These are phyloP conservation scores for Phytopythium kandeliae DNA, from an alignment of 352 stramenopile genomes.

Conservation along the genomic window DNA sequence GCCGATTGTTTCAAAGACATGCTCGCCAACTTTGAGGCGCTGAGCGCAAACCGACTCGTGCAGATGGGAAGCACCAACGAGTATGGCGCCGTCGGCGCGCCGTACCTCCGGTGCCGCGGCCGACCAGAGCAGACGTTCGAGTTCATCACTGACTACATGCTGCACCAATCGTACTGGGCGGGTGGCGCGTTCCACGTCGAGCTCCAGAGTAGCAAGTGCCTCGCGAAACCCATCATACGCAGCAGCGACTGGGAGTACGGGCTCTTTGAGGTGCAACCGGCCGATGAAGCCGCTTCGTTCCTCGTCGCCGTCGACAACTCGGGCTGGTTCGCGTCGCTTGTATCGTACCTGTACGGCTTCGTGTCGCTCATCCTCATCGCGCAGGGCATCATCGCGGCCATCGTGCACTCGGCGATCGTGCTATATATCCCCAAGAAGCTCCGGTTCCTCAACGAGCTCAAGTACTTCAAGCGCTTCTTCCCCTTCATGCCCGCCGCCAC, in stretches of 20 bases:
- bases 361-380: conserved; percentile 22
- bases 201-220: conserved; percentile 26
- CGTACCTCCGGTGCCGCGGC: conserved; percentile 24
- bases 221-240: conserved; percentile 7
- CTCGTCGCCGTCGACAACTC: conserved; percentile 12
- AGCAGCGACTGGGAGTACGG: conserved; percentile 9
- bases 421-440: conserved; percentile 14
- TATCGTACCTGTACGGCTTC: conserved; percentile 20
- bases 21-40: conserved; percentile 22
- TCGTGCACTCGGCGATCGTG: conserved; percentile 8
- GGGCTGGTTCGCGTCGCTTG: conserved; percentile 15
- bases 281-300: conserved; percentile 9
- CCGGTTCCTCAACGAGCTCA: conserved; percentile 9
- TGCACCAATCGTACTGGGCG: conserved; percentile 30
- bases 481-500: conserved; percentile 12
- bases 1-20: conserved; percentile 24
- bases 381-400: conserved; percentile 4
- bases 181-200: conserved; percentile 26
- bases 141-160: conserved; percentile 28
- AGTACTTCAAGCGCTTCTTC: conserved; percentile 8
- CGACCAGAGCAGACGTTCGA: conserved; percentile 17
- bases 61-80: conserved; percentile 18
- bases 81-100: conserved; percentile 16
- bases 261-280: conserved; percentile 17
- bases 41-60: conserved; percentile 11